Evolutionary conservation across 2,329 filamentous ascomycete species (phyloP), one percentile per base, ranked within the genome.

Genomic region (Penicillium aurantiogriseum): DNA sequence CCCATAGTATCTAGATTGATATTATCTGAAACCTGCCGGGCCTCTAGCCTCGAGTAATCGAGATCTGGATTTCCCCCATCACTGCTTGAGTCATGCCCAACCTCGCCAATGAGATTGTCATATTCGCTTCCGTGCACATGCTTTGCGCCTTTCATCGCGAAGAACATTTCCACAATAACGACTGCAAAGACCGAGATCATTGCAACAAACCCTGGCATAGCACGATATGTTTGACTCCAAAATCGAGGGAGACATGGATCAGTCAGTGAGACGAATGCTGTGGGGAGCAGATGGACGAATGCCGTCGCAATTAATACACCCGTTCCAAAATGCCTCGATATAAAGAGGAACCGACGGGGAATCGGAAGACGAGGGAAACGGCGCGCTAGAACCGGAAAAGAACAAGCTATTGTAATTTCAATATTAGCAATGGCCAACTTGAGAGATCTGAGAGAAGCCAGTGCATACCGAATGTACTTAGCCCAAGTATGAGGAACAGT

Each of bases 111-210:
- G 25, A 77, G 56, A 36, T 76, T 76, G 60, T 83, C 80, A 60
- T 82, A 83, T 58, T 82, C 81, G 33, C 73, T 79, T 13, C 77
- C 75, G 68, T 87, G 85, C 47, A 81, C 79, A 69, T 87, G 85
- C 17, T 79, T 79, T 9, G 84, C 85, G 5, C 85, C 85, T 69
- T 83, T 82, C 52, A 88, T 89, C 0, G 91, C 92, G 65, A 97
- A 87, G 72, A 92, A 91, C 77, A 94, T 96, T 74, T 97, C 93
- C 51, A 97, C 83, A 2, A 86, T 84, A 7, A 96, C 90, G 3
- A 97, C 92, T 4, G 89, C 78, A 58, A 96, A 81, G n/a, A 91
- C 89, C 11, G 89, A 87, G 10, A 87, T 74, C 89, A 96, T 93
- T 55, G 90, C 89, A 46, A 96, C 84, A 47, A 94, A 81, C 2